Percentiles rank a stretch among this genome's conserved stretches.
phyloP scores from a whole-genome alignment of 495 filamentous ascomycete species.

The Saxispiralis lemnorum region DNA sequence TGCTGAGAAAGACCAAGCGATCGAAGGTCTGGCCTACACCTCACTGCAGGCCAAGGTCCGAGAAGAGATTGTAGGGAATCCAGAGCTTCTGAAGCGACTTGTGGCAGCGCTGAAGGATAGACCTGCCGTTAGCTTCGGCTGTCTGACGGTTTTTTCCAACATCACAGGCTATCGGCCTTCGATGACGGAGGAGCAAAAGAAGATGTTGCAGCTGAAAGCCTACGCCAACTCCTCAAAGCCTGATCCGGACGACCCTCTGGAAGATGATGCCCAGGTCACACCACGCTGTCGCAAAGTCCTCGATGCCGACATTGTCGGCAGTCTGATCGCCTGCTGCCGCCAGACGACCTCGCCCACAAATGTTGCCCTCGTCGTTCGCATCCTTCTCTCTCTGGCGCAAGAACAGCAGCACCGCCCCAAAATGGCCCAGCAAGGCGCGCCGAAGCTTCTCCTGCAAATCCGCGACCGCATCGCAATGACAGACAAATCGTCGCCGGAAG shows the following conservation, averaged over 20 bases:
- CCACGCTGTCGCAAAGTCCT: constrained; percentile 61
- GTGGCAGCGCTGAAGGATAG: constrained; percentile 45
- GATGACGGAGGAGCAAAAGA: constrained; percentile 81
- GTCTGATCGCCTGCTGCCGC: constrained; percentile 54
- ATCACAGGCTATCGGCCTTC: constrained; percentile 62
- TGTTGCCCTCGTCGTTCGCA: constrained; percentile 49
- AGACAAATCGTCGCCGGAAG: constrained; percentile 24
- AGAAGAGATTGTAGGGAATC: constrained; percentile 53
- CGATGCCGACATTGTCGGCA: constrained; percentile 52
- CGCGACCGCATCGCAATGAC: constrained; percentile 25
- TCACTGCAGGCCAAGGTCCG: constrained; percentile 70
- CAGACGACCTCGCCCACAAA: constrained; percentile 42
- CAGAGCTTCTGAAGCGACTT: constrained; percentile 45
- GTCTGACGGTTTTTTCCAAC: constrained; percentile 65
- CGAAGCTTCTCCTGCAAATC: constrained; percentile 63
- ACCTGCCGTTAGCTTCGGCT: constrained; percentile 55
- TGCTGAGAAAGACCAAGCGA: constrained; percentile 43
- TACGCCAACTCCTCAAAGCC: constrained; percentile 71
- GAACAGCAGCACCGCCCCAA: constrained; percentile 51
- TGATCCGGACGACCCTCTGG: constrained; percentile 43
- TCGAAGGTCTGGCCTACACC: constrained; percentile 87
- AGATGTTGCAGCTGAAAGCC: constrained; percentile 72
- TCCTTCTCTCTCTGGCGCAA: constrained; percentile 59
- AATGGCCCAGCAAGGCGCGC: constrained; percentile 77
- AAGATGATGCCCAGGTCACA: constrained; percentile 55